Percentiles rank a stretch among this genome's conserved stretches.
phyloP scores from a whole-genome alignment of 169 alveolate species.

The Eimeria sp. region DNA sequence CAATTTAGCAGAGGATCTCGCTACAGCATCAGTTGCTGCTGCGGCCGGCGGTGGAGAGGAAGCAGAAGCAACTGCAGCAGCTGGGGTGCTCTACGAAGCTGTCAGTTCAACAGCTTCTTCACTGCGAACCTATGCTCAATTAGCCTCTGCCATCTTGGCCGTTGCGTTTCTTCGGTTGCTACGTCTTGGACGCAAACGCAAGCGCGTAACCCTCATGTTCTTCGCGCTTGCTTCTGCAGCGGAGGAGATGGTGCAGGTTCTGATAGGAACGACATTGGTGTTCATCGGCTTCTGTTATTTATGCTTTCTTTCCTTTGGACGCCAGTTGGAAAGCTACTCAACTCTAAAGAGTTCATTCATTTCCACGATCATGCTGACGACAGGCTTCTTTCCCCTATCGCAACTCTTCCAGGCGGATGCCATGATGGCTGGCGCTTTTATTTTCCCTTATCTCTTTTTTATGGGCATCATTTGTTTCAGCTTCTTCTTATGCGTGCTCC shows the following conservation, averaged over 20 bases:
- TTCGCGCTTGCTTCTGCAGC: constrained; percentile 56
- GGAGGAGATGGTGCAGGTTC: constrained; percentile 39
- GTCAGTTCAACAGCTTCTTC: constrained; percentile 29
- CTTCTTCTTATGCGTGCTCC: constrained; percentile 59
- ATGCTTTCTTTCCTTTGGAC: constrained; percentile 62
- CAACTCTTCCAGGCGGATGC: constrained; percentile 59
- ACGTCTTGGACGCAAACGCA: constrained; percentile 50
- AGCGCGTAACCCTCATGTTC: constrained; percentile 53
- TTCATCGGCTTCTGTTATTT: constrained; percentile 42
- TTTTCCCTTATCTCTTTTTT: constrained; percentile 67
- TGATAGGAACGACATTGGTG: not conserved
- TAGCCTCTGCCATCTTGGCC: constrained; percentile 39
- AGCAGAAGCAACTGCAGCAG: constrained; percentile 25
- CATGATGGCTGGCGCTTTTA: constrained; percentile 12
- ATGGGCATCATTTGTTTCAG: constrained; percentile 48
- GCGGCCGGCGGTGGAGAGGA: constrained; percentile 30
- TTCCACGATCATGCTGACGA: constrained; percentile 34
- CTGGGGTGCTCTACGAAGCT: constrained; percentile 12
- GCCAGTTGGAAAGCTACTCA: constrained; percentile 10
- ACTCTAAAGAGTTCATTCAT: constrained; percentile 28
- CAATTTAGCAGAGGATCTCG: constrained; percentile 31
- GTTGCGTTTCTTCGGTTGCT: constrained; percentile 49
- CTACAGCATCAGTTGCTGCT: constrained; percentile 34
- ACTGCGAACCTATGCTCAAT: constrained; percentile 50
- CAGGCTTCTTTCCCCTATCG: constrained; percentile 65